Base-by-base conservation (phyloP, 148 eudicot species). In the Camellia lanceoleosa region DNA sequence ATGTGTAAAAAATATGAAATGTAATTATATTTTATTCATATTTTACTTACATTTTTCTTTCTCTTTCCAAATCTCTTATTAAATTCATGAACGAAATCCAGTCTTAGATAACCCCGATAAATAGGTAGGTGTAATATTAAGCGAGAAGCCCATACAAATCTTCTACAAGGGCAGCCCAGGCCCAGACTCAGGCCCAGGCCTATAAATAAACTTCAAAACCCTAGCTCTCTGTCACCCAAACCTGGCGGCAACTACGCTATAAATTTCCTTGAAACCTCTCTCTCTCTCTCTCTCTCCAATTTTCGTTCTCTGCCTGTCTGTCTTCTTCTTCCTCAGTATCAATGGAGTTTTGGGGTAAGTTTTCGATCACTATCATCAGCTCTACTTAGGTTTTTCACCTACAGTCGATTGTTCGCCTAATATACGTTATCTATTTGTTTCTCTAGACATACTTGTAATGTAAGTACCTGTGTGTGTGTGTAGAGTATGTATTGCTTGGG, bases 271-370 rank as follows among this genome's bases (percentile, higher is more conserved):
- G 68, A 55, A 68, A 9, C 67, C 75, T 49, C 52, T 4, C 80
- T 20, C 10, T 44, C 2, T 4, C 70, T 73, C 83, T 66, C 30
- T 38, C 4, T 14, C 23, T 30, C 5, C 5, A 14, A 18, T 19
- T 16, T 3, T 46, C 18, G 47, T 42, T 64, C 1, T 30, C 38
- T 30, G 38, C 20, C 55, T 9, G 30, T 51, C 41, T 60, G 58
- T 62, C 41, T 49, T 41, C 41, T 49, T 41, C 5, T 38, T 62
- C 77, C 74, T 11, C 41, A 44, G 63, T 77, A 20, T 69, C 85
- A 60, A 90, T 90, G 93, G 83, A 84, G 83, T 90, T 90, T 51
- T 90, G 93, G 93, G 93, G 93, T 88, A 79, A 41, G 56, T 10
- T 75, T 68, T 30, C 38, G 3, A 18, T 3, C 18, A 7, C 55